phyloP scores from a whole-genome alignment of 345 rosid species.

The Psidium guajava region DNA sequence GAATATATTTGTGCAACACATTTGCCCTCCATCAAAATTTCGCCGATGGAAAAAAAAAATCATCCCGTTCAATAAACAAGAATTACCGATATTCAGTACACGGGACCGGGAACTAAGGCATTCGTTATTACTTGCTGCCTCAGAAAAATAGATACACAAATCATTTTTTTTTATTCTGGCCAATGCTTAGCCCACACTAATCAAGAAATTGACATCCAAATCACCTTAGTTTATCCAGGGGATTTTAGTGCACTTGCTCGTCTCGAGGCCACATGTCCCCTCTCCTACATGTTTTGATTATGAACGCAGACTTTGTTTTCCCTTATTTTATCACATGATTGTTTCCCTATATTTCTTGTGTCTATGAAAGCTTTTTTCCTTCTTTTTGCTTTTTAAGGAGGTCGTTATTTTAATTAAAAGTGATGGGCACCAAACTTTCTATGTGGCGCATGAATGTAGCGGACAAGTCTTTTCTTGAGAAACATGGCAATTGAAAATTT shows the following conservation, averaged over 20 bases:
- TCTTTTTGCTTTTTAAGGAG: neutral
- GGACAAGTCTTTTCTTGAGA: neutral
- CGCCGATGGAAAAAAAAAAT: too few relatives aligned
- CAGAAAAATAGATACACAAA: neutral
- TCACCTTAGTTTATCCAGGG: neutral
- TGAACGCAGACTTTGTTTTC: too few relatives aligned
- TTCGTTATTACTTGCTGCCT: neutral
- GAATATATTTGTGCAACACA: too few relatives aligned
- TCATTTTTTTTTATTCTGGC: neutral
- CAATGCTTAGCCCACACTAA: neutral
- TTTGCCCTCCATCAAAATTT: too few relatives aligned
- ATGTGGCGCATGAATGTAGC: neutral
- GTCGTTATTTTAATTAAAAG: neutral
- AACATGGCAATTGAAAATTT: too few relatives aligned
- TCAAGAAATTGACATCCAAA: neutral
- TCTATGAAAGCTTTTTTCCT: neutral
- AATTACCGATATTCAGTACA: neutral
- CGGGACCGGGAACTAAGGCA: neutral
- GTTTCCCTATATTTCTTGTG: neutral
- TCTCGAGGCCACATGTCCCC: neutral
- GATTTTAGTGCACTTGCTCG: neutral
- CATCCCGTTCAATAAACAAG: neutral
- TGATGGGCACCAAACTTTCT: neutral
- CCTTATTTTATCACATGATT: neutral
- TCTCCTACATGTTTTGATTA: neutral